These are phyloP conservation scores for Penicillium sp. DNA, from an alignment of 2,329 filamentous ascomycete genomes.

Conservation along the genomic window DNA sequence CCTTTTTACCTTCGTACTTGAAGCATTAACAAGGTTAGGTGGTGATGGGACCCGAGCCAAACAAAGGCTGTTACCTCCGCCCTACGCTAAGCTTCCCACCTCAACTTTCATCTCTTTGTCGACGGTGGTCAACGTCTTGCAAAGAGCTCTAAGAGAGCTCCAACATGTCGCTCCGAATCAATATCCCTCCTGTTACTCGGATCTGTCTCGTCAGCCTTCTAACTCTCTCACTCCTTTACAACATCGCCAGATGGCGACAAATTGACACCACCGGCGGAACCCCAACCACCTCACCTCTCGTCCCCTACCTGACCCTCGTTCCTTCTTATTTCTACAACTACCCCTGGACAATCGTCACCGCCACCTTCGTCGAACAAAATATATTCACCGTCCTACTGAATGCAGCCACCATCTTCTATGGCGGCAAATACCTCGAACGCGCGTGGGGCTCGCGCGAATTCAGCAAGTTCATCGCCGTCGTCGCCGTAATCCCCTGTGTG, in stretches of 20 bases:
- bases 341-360: slow-evolving; percentile 87
- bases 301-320: slow-evolving; percentile 84
- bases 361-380: slow-evolving; percentile 89
- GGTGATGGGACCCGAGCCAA: not conserved
- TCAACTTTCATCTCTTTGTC: slow-evolving; percentile 10
- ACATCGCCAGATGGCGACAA: slow-evolving; percentile 61
- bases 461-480: slow-evolving; percentile 80
- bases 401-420: slow-evolving; percentile 78
- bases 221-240: slow-evolving; percentile 73
- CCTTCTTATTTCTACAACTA: slow-evolving; percentile 81
- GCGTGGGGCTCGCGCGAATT: slow-evolving; percentile 93
- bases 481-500: slow-evolving; percentile 76
- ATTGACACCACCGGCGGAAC: slow-evolving; percentile 62
- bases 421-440: slow-evolving; percentile 89
- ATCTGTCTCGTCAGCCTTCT: slow-evolving; percentile 72
- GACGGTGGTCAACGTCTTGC: slow-evolving; percentile 3
- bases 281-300: slow-evolving; percentile 55
- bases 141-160: slow-evolving; percentile 9
- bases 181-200: slow-evolving; percentile 88
- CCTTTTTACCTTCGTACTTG: not conserved
- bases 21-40: not conserved
- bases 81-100: slow-evolving; percentile 5
- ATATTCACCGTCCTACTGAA: slow-evolving; percentile 80
- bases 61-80: slow-evolving; percentile 1
- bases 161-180: slow-evolving; percentile 78